Percentiles rank a stretch among this genome's conserved stretches.
These are phyloP conservation scores for Trichosporon coremiiforme DNA, from an alignment of 1,284 basidiomycete genomes.

Conservation along the genomic window DNA sequence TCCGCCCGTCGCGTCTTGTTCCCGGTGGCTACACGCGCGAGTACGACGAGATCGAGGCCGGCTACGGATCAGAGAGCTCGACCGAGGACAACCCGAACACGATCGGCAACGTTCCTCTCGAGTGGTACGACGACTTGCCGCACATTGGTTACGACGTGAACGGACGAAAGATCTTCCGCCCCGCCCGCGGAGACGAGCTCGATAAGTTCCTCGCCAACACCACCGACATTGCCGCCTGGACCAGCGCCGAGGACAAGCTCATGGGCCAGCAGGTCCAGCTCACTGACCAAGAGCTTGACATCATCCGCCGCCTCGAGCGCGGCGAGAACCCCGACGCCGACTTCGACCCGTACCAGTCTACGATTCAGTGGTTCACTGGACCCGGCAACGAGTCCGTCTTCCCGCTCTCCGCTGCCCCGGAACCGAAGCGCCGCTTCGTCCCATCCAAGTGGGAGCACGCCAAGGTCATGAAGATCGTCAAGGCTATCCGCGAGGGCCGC, in stretches of 20 bases:
- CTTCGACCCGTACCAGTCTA: constrained; percentile 92
- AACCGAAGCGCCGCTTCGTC: constrained; percentile 95
- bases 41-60: constrained; percentile 92
- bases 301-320: constrained; percentile 85
- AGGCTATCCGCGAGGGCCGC: constrained; percentile 92
- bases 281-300: constrained; percentile 88
- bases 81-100: constrained; percentile 97
- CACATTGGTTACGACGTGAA: constrained; percentile 97
- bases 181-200: constrained; percentile 92
- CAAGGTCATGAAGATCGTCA: constrained; percentile 99
- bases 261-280: constrained; percentile 83
- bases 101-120: constrained; percentile 91
- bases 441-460: constrained; percentile 99
- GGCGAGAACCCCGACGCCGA: constrained; percentile 87
- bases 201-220: constrained; percentile 96
- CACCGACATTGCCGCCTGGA: constrained; percentile 92
- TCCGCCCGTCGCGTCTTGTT: constrained; percentile 58
- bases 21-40: constrained; percentile 86
- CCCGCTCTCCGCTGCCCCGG: constrained; percentile 86
- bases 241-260: constrained; percentile 88
- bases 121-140: constrained; percentile 99
- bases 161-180: constrained; percentile 90
- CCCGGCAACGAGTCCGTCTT: constrained; percentile 91
- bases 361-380: constrained; percentile 95
- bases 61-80: constrained; percentile 94